Base-by-base conservation (phyloP, 768 basidiomycete genomes). In the Tulasnella sp. region DNA sequence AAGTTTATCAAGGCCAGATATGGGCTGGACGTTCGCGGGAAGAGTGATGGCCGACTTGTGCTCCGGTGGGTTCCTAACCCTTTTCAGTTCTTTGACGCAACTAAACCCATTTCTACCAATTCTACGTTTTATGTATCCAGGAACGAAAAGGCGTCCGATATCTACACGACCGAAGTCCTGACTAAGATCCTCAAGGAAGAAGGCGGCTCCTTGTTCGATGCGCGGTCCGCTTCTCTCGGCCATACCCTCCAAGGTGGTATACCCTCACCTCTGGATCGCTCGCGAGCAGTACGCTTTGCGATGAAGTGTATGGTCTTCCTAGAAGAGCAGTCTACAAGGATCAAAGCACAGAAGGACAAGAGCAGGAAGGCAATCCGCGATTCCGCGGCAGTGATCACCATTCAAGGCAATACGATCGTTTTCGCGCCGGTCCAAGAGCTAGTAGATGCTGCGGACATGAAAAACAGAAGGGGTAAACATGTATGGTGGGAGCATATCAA, bases 171-270 rank as follows among this genome's bases (percentile, higher is more conserved):
- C 5, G 83, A 90, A 7, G 79, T 96, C 56, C 80, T 99, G 65
- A 93, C 86, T 61, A 88, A 88, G 70, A 96, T 99, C 77, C 73
- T 97, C 71, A 85, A 86, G 66, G 94, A 96, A 69, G 94, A 98
- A 71, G 96, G 96, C n/a, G 84, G 84, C 24, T 63, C 76, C 4
- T 75, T 97, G 22, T 99, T 98, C 68, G 96, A 99, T 72, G 83
- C 96, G 19, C 85, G 96, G 49, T 87, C 83, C 19, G 96, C 94
- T n/a, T 87, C 91, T 1, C 81, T 99, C 19, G 96, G 96, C 15
- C 96, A 99, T 73, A 98, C 93, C 3, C 74, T 99, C 2, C 96
- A 99, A 67, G 96, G 96, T 7, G 92, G 92, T 2, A 83, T 91
- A 17, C 96, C 96, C 3, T 96, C 94, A 0, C 96, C 96, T 0